These are phyloP conservation scores for Aspergillus sclerotiicarbonarius DNA, from an alignment of 495 filamentous ascomycete species.

Conservation along the genomic window DNA sequence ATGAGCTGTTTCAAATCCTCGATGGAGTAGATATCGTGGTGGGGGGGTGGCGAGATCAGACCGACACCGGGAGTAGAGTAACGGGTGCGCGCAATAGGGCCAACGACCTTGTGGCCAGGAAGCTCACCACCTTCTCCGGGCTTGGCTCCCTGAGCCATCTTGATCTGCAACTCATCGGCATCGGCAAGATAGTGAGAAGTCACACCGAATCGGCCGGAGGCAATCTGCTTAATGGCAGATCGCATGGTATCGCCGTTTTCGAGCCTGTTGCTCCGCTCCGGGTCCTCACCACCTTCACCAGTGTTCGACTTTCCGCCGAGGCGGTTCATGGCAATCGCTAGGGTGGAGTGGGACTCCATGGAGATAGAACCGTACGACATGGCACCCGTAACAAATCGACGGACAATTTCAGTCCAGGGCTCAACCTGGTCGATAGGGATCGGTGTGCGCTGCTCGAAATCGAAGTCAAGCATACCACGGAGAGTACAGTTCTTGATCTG, in stretches of 20 bases:
- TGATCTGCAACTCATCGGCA: slow-evolving; percentile 98
- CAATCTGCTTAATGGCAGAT: slow-evolving; percentile 98
- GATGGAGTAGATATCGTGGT: slow-evolving; percentile 99
- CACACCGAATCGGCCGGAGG: slow-evolving; percentile 96
- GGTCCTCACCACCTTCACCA: slow-evolving; percentile 96
- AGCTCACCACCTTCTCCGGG: slow-evolving; percentile 98
- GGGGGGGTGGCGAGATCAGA: slow-evolving; percentile 96
- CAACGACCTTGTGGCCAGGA: slow-evolving; percentile 96
- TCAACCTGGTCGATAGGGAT: slow-evolving; percentile 98
- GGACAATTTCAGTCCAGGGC: slow-evolving; percentile 98
- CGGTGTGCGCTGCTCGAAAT: slow-evolving; percentile 82
- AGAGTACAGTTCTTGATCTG: slow-evolving; percentile 98
- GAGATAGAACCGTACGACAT: slow-evolving; percentile 99
- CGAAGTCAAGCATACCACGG: slow-evolving; percentile 94
- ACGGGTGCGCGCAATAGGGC: slow-evolving; percentile 90
- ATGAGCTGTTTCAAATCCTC: slow-evolving; percentile 99
- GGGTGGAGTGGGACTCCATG: slow-evolving; percentile 97
- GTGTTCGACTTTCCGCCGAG: slow-evolving; percentile 99
- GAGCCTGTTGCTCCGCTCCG: slow-evolving; percentile 82
- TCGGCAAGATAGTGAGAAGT: slow-evolving; percentile 98
- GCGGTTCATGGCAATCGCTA: slow-evolving; percentile 97
- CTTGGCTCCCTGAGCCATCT: slow-evolving; percentile 99
- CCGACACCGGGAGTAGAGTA: slow-evolving; percentile 99
- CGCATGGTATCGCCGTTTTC: slow-evolving; percentile 98
- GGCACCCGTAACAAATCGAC: slow-evolving; percentile 96